Conservation (phyloP, 2,329 filamentous ascomycete genomes). For the Alternaria sp. region DNA sequence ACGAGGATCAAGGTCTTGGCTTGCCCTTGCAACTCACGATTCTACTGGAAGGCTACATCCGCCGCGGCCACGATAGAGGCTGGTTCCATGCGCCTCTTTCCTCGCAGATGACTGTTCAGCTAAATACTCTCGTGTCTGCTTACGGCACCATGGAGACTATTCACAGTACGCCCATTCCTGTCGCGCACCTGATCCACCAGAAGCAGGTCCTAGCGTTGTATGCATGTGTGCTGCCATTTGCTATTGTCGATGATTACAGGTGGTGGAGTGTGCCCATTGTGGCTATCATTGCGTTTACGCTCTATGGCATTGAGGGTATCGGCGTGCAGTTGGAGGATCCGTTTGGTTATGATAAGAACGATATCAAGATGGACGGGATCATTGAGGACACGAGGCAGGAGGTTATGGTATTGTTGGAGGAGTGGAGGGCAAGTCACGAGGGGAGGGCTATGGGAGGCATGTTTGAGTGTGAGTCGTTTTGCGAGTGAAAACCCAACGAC, state of each 20-base stretch:
- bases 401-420: constrained; percentile 62
- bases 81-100: constrained; percentile 68
- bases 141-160: constrained; percentile 72
- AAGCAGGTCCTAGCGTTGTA: constrained; percentile 69
- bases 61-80: constrained; percentile 59
- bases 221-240: constrained; percentile 66
- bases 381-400: constrained; percentile 66
- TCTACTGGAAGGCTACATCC: constrained; percentile 66
- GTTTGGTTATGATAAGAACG: constrained; percentile 69
- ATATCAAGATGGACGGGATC: constrained; percentile 72
- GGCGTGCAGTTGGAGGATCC: constrained; percentile 69
- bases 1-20: constrained; percentile 64
- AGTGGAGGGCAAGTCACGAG: constrained; percentile 58
- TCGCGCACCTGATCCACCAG: constrained; percentile 70
- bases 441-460: constrained; percentile 40
- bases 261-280: constrained; percentile 68
- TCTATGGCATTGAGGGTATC: constrained; percentile 70
- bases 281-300: constrained; percentile 65
- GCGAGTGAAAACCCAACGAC: neutral
- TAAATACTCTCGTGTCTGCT: constrained; percentile 63
- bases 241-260: constrained; percentile 66
- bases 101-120: constrained; percentile 62
- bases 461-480: constrained; percentile 31
- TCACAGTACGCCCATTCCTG: constrained; percentile 66
- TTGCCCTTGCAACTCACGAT: constrained; percentile 67